A percentile compares a stretch with the other conserved stretches of the same genome.
Evolutionary conservation across 768 basidiomycete genomes (phyloP).

Genomic region (Panaeolus papilionaceus): DNA sequence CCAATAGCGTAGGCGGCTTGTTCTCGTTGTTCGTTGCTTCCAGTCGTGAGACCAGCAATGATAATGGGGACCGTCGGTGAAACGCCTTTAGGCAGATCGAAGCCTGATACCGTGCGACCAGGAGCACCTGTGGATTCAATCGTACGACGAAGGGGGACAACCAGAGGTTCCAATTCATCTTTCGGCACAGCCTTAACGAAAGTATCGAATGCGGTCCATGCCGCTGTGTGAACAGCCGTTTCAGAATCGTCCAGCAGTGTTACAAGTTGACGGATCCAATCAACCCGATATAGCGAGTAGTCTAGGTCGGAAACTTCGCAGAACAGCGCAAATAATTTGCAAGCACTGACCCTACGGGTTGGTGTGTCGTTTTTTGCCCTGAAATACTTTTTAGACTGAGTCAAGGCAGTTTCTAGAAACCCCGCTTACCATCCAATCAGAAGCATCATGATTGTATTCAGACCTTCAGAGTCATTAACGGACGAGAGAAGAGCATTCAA

Average conservation of each 20-base stretch:
- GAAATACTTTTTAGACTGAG: conserved; percentile 14
- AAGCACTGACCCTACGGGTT: conserved; percentile 77
- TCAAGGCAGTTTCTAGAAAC: neutral
- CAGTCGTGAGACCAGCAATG: conserved; percentile 91
- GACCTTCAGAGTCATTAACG: conserved; percentile 83
- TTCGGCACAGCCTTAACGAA: conserved; percentile 93
- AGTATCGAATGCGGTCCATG: conserved; percentile 82
- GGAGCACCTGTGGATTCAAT: conserved; percentile 87
- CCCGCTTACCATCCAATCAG: conserved; percentile 83
- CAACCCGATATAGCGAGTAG: conserved; percentile 83
- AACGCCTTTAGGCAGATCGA: conserved; percentile 84
- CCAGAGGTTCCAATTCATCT: conserved; percentile 90
- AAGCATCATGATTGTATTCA: conserved; percentile 88
- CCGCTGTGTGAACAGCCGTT: conserved; percentile 78
- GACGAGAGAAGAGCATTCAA: conserved; percentile 77
- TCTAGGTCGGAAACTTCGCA: conserved; percentile 87
- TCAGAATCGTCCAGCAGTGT: conserved; percentile 81
- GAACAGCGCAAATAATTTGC: conserved; percentile 79
- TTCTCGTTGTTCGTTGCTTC: conserved; percentile 94
- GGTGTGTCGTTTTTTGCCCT: conserved; percentile 85
- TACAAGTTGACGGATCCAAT: conserved; percentile 93
- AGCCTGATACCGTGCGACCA: conserved; percentile 82
- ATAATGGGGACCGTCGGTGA: conserved; percentile 86
- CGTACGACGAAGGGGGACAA: conserved; percentile 86
- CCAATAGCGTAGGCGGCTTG: conserved; percentile 96